These are phyloP conservation scores for Penicillium sp. DNA, from an alignment of 2,329 filamentous ascomycete species.

Conservation along the genomic window DNA sequence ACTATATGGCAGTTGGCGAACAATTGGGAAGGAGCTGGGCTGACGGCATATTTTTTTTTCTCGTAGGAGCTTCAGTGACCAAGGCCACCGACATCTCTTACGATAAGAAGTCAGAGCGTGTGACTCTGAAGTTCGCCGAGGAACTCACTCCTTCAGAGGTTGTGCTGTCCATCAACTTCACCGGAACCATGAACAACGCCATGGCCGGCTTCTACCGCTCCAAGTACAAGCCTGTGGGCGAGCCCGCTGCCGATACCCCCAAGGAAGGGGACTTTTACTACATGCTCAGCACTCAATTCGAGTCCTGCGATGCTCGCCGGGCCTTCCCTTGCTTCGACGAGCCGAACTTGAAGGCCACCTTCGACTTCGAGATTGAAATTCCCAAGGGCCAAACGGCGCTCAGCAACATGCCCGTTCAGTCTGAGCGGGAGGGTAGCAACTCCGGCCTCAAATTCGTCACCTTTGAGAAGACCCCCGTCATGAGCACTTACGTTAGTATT, in stretches of 20 bases:
- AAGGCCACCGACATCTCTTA: conserved; percentile 74
- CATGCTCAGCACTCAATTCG: conserved; percentile 96
- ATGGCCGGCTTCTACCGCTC: conserved; percentile 95
- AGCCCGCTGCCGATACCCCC: conserved; percentile 77
- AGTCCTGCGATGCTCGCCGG: conserved; percentile 90
- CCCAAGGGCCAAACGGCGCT: conserved; percentile 86
- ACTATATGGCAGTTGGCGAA: not conserved
- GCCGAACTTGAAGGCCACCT: conserved; percentile 94
- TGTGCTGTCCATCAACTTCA: conserved; percentile 74
- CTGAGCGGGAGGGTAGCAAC: conserved; percentile 71
- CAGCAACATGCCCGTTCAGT: conserved; percentile 94
- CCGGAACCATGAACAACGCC: conserved; percentile 82
- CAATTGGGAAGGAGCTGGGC: not conserved
- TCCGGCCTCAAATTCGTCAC: conserved; percentile 68
- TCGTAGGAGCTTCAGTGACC: conserved; percentile 36
- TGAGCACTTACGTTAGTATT: conserved; percentile 76
- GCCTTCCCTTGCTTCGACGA: conserved; percentile 99
- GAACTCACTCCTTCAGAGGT: conserved; percentile 72
- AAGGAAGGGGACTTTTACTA: conserved; percentile 69
- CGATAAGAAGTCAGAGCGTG: conserved; percentile 82
- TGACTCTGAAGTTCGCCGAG: conserved; percentile 75
- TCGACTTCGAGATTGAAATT: conserved; percentile 91
- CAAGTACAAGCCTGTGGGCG: conserved; percentile 82
- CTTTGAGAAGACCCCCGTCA: conserved; percentile 84
- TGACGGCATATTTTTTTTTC: conserved; percentile 3